phyloP scores from a whole-genome alignment of 1,284 basidiomycete species.

The Ganoderma sp. region DNA sequence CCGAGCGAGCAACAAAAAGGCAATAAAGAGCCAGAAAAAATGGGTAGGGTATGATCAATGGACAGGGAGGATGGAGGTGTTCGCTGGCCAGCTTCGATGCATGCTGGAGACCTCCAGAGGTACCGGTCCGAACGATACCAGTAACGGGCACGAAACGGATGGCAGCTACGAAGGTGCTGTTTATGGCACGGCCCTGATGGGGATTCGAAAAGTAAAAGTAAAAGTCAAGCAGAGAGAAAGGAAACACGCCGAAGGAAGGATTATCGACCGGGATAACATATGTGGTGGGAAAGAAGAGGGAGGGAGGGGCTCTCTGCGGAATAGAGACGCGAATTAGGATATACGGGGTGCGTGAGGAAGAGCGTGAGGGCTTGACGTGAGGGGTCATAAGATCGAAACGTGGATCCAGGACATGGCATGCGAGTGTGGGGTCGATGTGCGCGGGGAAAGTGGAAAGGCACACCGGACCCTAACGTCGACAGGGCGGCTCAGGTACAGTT shows the following conservation, averaged over 20 bases:
- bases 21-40: background rate
- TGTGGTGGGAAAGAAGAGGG: slow-evolving; percentile 5
- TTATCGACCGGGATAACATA: slow-evolving; percentile 23
- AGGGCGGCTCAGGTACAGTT: slow-evolving; percentile 18
- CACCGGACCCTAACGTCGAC: slow-evolving; percentile 2
- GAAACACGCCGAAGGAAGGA: slow-evolving; percentile 5
- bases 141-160: slow-evolving; percentile 11
- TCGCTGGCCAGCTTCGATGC: background rate
- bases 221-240: slow-evolving; percentile 10
- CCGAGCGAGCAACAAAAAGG: background rate
- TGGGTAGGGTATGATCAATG: background rate
- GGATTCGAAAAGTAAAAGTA: slow-evolving; percentile 1
- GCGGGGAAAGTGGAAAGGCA: slow-evolving; percentile 8
- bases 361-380: slow-evolving; percentile 31
- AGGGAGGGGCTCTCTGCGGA: slow-evolving; percentile 13
- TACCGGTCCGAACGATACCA: slow-evolving; percentile 4
- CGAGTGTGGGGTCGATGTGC: slow-evolving; percentile 14
- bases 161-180: slow-evolving; percentile 14
- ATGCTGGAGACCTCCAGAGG: background rate
- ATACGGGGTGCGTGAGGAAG: slow-evolving; percentile 20
- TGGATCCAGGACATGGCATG: slow-evolving; percentile 28
- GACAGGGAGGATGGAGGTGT: background rate
- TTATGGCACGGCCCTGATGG: slow-evolving; percentile 15
- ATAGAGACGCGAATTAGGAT: slow-evolving; percentile 22
- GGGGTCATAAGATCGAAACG: slow-evolving; percentile 25